Evolutionary conservation across 225 moss, liverwort and hornwort genomes (phyloP), one percentile per base, ranked within the genome.

Genomic region (Bryum argenteum): DNA sequence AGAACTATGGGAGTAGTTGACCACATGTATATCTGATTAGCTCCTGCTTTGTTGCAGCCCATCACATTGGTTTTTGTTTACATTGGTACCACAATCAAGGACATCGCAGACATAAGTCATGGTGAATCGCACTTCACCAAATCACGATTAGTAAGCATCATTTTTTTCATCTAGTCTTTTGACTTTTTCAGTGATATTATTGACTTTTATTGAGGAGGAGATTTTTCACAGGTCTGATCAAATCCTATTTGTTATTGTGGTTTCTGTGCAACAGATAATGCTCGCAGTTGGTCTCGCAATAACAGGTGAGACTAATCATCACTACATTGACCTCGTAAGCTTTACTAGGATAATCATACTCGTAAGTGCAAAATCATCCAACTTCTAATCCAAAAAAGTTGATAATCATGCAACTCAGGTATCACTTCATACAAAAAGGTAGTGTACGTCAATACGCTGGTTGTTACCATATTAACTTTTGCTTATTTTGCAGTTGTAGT

Each of bases 1-100:
- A 33, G 33, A 33, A 33, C 5, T 5, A 33, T 33, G 33, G n/a
- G 23, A 20, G 33, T 16, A 6, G 37, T 8, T 53, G 40, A 33
- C 43, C 19, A 12, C 6, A 40, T 43, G 18, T 16, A 22, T 64
- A 44, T 45, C 71, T 78, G 44, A 66, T 48, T 53, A 40, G 58
- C 45, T 48, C 14, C 13, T 28, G 23, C 19, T n/a, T 66, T 66
- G 26, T 67, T 83, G 80, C 89, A 94, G 93, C 93, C 93, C 26
- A 77, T 86, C 58, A 94, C 93, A 10, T 68, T 91, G 79, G 82
- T 86, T 28, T 88, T 94, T 65, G 93, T 94, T 33, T 94, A 94
- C 58, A 86, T 78, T 53, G 93, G 93, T 55, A 94, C 93, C 42
- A 94, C 91, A 59, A 89, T 94, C 69, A 94, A 94, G 65, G 91